Evolutionary conservation across 345 rosid species (phyloP).

Genomic region (Stellera chamaejasme): DNA sequence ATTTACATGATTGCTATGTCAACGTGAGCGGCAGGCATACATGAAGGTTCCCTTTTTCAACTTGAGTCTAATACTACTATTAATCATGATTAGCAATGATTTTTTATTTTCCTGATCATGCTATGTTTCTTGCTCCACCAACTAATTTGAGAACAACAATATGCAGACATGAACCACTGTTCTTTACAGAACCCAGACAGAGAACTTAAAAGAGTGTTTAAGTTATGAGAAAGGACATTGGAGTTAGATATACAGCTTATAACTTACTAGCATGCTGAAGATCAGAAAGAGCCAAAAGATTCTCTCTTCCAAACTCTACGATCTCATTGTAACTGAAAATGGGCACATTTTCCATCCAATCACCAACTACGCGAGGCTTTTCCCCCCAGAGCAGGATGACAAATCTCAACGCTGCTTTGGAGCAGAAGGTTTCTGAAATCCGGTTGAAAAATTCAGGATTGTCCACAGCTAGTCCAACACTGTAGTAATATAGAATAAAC

Average conservation of each 20-base stretch:
- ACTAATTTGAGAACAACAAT: neutral
- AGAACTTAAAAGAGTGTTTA: no score
- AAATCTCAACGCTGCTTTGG: constrained; percentile 44
- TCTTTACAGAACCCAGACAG: no score
- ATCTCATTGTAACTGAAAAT: constrained; percentile 53
- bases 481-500: constrained; percentile 27
- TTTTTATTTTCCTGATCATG: no score
- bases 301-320: constrained; percentile 51
- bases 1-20: no score
- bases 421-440: constrained; percentile 43
- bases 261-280: constrained; percentile 44
- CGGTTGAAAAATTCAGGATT: constrained; percentile 73
- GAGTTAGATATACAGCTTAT: neutral
- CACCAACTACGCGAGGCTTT: constrained; percentile 34
- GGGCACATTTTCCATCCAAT: constrained; percentile 29
- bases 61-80: no score
- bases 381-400: constrained; percentile 82
- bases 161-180: no score
- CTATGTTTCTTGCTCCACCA: neutral
- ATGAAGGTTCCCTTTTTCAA: no score
- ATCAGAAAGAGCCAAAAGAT: constrained; percentile 30
- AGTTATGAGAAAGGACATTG: no score
- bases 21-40: no score
- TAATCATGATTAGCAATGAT: no score
- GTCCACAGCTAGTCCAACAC: constrained; percentile 82